Base-by-base conservation (phyloP, 768 basidiomycete species). In the Pleurotus tuoliensis region DNA sequence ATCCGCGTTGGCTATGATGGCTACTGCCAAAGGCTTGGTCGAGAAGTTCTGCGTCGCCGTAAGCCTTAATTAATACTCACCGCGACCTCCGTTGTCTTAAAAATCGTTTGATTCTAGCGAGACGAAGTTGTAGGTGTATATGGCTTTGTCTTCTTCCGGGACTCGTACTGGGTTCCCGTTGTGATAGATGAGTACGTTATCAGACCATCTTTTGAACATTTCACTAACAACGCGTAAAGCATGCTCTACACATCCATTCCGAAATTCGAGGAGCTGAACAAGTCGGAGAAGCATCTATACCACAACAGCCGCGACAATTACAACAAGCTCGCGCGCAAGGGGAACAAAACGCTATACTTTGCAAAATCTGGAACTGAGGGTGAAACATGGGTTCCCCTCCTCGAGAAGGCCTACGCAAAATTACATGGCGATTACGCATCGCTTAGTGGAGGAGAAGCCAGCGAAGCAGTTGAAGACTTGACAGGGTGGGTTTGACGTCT, bases 401-500 rank as follows among this genome's bases (percentile, higher is more conserved):
- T 82, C 20, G 82, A 83, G 62, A 84, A 84, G 61, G 82, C 82
- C 3, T 84, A 77, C 54, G 82, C 82, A 0, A 84, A 84, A 60
- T 63, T 82, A 2, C 80, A 84, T 58, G 82, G 76, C 1, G 77
- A 78, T 56, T 83, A 80, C 63, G 69, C 72, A 0, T 70, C 75
- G 1, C 60, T 83, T 37, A 57, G 62, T 24, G 72, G 73, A 18
- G 82, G 81, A 4, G 56, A 66, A 18, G 67, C 77, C n/a, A 71
- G 71, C 46, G 80, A 83, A 59, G 82, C 78, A 5, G 73, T 82
- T 16, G 82, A 84, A 65, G 82, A 84, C 62, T 63, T 84, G 49
- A 82, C 82, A 9, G 82, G 82, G 81, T 82, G 61, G 5, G 68
- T 51, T 34, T 9, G 15, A 16, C 13, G 24, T 27, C 37, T n/a